Evolutionary conservation across 352 stramenopile species (phyloP).

Genomic region (Peronospora destructor): DNA sequence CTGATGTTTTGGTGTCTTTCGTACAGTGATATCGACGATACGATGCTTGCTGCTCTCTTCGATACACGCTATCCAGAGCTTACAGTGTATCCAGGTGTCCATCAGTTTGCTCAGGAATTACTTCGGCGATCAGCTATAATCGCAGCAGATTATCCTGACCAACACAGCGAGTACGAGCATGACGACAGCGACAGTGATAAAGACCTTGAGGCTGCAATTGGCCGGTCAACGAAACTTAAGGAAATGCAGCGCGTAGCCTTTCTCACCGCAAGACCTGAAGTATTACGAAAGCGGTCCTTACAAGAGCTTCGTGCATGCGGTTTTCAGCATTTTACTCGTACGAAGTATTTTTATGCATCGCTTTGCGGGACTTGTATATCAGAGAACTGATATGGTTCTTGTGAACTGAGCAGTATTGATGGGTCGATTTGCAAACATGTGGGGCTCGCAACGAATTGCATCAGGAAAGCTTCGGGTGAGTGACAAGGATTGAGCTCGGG

Average conservation of each 20-base stretch:
- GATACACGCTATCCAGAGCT: slow-evolving; percentile 75
- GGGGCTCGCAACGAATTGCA: slow-evolving; percentile 59
- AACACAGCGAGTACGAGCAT: slow-evolving; percentile 21
- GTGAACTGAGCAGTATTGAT: slow-evolving; percentile 45
- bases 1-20: background rate
- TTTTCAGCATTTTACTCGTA: slow-evolving; percentile 75
- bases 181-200: slow-evolving; percentile 28
- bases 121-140: slow-evolving; percentile 33
- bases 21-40: slow-evolving; percentile 76
- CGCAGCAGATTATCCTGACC: slow-evolving; percentile 14
- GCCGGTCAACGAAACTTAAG: slow-evolving; percentile 13
- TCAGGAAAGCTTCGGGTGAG: slow-evolving; percentile 58
- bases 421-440: slow-evolving; percentile 56
- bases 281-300: slow-evolving; percentile 57
- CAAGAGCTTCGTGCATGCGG: slow-evolving; percentile 58
- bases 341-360: slow-evolving; percentile 6
- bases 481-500: background rate
- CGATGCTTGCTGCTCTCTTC: slow-evolving; percentile 67
- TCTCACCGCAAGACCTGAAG: slow-evolving; percentile 63
- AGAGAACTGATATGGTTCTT: background rate
- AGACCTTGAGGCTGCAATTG: slow-evolving; percentile 15
- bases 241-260: slow-evolving; percentile 55
- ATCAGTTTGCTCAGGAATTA: slow-evolving; percentile 77
- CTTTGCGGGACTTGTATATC: background rate
- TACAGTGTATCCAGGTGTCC: slow-evolving; percentile 73